Base-by-base conservation (phyloP, 2,329 filamentous ascomycete species). In the Aureobasidium sp. region DNA sequence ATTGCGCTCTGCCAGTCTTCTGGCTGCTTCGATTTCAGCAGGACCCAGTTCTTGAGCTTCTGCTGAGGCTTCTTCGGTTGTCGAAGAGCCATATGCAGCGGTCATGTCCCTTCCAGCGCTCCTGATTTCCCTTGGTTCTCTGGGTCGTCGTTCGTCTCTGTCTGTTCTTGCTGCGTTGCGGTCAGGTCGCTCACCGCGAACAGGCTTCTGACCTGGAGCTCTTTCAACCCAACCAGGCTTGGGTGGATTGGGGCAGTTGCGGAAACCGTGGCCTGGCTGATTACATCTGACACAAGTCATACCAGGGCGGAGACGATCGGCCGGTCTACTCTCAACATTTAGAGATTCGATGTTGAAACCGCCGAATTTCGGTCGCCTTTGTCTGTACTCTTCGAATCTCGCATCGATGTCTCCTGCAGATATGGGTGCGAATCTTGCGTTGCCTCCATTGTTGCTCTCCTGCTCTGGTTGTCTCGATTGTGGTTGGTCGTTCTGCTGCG, bases 371-470 rank as follows among this genome's bases (percentile, higher is more conserved):
- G 49, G 60, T 22, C 60, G 40, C 22, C 33, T 45, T 12, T 31
- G 27, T 15, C 66, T 62, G 64, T 69, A 67, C 40, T 63, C 62
- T 54, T 67, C 64, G 11, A 65, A 63, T 45, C 63, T 62, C 60
- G 60, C 54, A 57, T 70, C 68, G 59, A 67, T 60, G 31, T 54
- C 61, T 45, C 31, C 37, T 8, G 48, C 44, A 44, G 61, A 57
- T 11, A 39, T 50, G 22, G 44, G 19, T 3, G 54, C 19, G n/a
- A 48, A 59, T 44, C 44, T 56, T 11, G 39, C 11, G 19, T 9
- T 19, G 3, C 29, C 39, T 35, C n/a, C n/a, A 17, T 19, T 19
- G 7, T 45, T 27, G 29, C 24, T 19, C 35, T 52, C 42, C 15
- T 22, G 33, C 4, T n/a, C 35, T n/a, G 42, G 33, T 24, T n/a